A percentile compares a stretch with the other conserved stretches of the same genome.
These are phyloP conservation scores for Sclerotinia spermophila DNA, from an alignment of 2,329 filamentous ascomycete species.

Conservation along the genomic window DNA sequence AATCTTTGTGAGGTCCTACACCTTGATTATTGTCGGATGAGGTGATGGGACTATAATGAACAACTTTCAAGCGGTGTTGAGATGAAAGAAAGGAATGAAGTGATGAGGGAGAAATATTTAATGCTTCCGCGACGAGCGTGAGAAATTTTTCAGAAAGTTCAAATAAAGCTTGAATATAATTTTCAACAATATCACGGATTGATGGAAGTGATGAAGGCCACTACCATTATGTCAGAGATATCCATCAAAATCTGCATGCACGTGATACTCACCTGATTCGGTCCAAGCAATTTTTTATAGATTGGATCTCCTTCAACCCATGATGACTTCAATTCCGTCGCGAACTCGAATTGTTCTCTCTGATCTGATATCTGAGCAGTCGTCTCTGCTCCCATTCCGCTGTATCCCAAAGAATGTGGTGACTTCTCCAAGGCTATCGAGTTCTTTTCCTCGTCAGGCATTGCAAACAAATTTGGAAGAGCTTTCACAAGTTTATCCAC, in stretches of 20 bases:
- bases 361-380: conserved; percentile 14
- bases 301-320: conserved; percentile 17
- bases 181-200: neutral
- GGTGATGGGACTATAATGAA: conserved; percentile 9
- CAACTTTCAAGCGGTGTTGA: conserved; percentile 14
- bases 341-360: conserved; percentile 16
- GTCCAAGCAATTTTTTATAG: conserved; percentile 3
- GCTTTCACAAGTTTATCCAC: neutral
- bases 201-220: conserved; percentile 11
- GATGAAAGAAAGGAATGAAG: conserved; percentile 12
- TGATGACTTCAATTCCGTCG: conserved; percentile 5
- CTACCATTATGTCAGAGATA: neutral
- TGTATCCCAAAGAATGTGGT: conserved; percentile 14
- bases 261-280: conserved; percentile 13
- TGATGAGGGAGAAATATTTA: conserved; percentile 5
- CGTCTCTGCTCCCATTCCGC: conserved; percentile 10
- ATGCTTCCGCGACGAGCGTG: conserved; percentile 8
- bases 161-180: conserved; percentile 5
- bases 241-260: neutral
- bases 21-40: conserved; percentile 9
- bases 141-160: conserved; percentile 5
- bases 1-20: conserved; percentile 17
- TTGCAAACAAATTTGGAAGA: conserved; percentile 5
- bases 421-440: conserved; percentile 7
- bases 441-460: neutral